Evolutionary conservation across 2,329 filamentous ascomycete genomes (phyloP).

Genomic region (Fusarium buharicum): DNA sequence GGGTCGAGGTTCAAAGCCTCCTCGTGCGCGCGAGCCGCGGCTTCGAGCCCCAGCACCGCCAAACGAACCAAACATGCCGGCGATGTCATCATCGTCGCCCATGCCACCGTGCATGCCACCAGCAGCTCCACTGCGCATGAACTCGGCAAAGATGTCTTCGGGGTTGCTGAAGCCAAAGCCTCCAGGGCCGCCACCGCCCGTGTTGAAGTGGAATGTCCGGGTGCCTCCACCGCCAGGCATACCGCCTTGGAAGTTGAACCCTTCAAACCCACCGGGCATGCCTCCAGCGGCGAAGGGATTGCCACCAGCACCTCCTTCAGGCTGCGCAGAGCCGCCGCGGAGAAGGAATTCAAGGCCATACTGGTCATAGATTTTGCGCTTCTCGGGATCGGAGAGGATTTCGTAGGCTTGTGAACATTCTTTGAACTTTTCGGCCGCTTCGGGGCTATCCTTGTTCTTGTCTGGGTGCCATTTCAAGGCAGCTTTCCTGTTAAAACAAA

Average conservation of each 20-base stretch:
- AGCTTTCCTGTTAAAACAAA: constrained; percentile 70
- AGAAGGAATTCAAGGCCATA: constrained; percentile 94
- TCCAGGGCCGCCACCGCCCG: constrained; percentile 60
- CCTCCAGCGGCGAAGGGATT: constrained; percentile 68
- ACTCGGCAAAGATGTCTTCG: constrained; percentile 85
- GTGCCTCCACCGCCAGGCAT: constrained; percentile 57
- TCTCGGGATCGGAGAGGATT: constrained; percentile 96
- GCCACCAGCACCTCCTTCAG: constrained; percentile 66
- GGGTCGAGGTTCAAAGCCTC: constrained; percentile 48
- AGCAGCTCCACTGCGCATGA: constrained; percentile 67
- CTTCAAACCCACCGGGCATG: constrained; percentile 64
- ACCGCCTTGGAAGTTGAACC: constrained; percentile 63
- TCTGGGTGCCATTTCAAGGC: constrained; percentile 95
- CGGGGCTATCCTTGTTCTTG: constrained; percentile 94
- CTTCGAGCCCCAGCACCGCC: constrained; percentile 53
- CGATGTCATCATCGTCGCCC: constrained; percentile 58
- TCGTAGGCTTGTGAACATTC: constrained; percentile 98
- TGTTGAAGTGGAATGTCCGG: constrained; percentile 73
- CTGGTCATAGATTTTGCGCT: constrained; percentile 94
- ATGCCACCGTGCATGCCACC: constrained; percentile 56
- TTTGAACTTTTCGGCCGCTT: constrained; percentile 94
- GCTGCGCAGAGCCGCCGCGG: constrained; percentile 77
- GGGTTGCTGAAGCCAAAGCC: constrained; percentile 88
- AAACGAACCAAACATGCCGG: constrained; percentile 66
- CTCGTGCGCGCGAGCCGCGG: constrained; percentile 57